Conservation (phyloP, 805 yeast species). For the Cyberlindnera subsufficiens region DNA sequence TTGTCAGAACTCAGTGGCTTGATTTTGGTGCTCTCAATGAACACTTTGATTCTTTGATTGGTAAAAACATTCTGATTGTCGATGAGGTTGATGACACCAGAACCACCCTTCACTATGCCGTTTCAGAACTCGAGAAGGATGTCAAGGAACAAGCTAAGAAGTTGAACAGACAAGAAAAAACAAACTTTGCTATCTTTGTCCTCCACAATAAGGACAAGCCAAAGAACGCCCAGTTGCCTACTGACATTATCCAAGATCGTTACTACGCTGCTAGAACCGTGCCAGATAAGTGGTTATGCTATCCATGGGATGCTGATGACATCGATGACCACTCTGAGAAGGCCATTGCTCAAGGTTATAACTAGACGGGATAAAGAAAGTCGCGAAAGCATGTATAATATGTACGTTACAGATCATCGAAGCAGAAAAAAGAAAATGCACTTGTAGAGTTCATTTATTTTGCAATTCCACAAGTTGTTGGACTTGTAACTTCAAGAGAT, state of each 20-base stretch:
- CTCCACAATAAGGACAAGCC: constrained; percentile 80
- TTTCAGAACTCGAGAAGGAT: constrained; percentile 58
- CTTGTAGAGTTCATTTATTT: constrained; percentile 13
- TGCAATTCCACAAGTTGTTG: constrained; percentile 77
- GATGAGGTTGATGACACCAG: constrained; percentile 93
- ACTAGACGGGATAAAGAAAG: constrained; percentile 21
- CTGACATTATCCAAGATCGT: constrained; percentile 50
- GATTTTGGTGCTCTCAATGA: constrained; percentile 68
- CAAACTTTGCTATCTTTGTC: constrained; percentile 72
- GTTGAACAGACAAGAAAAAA: constrained; percentile 55
- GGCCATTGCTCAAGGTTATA: constrained; percentile 65
- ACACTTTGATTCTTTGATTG: constrained; percentile 72
- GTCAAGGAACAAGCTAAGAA: constrained; percentile 54
- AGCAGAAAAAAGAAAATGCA: neutral
- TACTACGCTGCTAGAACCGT: constrained; percentile 73
- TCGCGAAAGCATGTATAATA: neutral
- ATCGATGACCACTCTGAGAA: constrained; percentile 68
- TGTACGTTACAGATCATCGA: neutral
- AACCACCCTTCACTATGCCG: constrained; percentile 82
- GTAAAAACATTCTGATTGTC: constrained; percentile 74
- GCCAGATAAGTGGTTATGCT: constrained; percentile 79
- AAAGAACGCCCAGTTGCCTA: constrained; percentile 69
- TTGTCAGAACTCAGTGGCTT: constrained; percentile 84
- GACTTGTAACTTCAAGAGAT: constrained; percentile 74
- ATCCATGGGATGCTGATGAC: constrained; percentile 86